Evolutionary conservation across 2,329 filamentous ascomycete genomes (phyloP).

Genomic region (Aureobasidium sp.): DNA sequence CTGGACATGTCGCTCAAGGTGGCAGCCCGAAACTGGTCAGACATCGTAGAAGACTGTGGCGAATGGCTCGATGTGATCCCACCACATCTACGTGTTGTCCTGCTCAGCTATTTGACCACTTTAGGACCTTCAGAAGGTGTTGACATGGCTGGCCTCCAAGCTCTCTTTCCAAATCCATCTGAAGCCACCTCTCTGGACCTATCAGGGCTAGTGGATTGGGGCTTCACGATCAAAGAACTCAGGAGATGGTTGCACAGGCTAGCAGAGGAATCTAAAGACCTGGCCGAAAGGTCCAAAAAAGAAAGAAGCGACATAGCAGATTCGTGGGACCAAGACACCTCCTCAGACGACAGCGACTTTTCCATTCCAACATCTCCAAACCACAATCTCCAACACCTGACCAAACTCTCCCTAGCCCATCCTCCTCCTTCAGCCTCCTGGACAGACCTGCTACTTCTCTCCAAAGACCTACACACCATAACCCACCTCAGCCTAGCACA

Average conservation of each 20-base stretch:
- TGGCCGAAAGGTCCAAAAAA: not conserved
- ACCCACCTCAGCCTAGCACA: constrained; percentile 56
- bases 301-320: constrained; percentile 22
- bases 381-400: constrained; percentile 42
- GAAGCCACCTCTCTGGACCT: constrained; percentile 46
- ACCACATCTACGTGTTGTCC: constrained; percentile 40
- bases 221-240: constrained; percentile 42
- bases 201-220: constrained; percentile 39
- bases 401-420: constrained; percentile 50
- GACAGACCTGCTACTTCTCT: constrained; percentile 46
- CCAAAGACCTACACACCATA: constrained; percentile 46
- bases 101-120: constrained; percentile 49
- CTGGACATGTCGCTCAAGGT: constrained; percentile 44
- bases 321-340: constrained; percentile 39
- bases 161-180: constrained; percentile 42
- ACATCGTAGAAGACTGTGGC: constrained; percentile 50
- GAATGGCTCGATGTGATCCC: constrained; percentile 46
- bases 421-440: constrained; percentile 44
- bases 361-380: constrained; percentile 24
- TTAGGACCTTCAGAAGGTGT: constrained; percentile 39
- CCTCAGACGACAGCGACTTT: constrained; percentile 18
- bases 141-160: constrained; percentile 38
- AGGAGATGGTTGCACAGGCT: constrained; percentile 32
- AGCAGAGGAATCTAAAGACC: not conserved
- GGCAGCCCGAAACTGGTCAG: constrained; percentile 49